phyloP scores from a whole-genome alignment of 2,329 filamentous ascomycete genomes.

The Sporothrix pallida region DNA sequence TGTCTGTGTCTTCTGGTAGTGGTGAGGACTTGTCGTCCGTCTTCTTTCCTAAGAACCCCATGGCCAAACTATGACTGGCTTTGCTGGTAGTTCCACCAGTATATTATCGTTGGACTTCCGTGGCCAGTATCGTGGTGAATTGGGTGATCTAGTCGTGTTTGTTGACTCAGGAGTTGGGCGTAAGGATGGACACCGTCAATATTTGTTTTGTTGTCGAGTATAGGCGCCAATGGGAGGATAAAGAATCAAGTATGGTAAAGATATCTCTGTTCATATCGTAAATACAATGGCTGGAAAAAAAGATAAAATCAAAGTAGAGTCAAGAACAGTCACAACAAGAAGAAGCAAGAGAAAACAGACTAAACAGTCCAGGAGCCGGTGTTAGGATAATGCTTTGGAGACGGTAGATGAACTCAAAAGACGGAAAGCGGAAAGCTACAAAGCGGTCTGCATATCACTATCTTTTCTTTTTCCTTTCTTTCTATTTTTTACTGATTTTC shows the following conservation, averaged over 20 bases:
- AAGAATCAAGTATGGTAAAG: background rate
- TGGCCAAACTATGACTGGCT: background rate
- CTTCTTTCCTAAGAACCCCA: constrained; percentile 5
- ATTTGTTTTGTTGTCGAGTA: no score
- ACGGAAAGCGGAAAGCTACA: background rate
- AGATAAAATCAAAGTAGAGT: background rate
- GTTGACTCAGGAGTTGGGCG: no score
- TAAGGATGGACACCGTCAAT: no score
- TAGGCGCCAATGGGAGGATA: background rate
- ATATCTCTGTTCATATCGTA: background rate
- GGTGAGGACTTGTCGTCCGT: background rate
- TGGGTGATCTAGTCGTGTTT: background rate
- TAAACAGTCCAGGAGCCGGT: background rate
- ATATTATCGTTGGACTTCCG: background rate
- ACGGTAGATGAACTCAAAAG: background rate
- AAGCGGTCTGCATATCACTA: background rate
- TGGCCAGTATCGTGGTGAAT: background rate
- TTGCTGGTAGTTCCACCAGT: background rate
- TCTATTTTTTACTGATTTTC: background rate
- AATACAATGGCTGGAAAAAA: background rate
- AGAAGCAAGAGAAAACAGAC: background rate
- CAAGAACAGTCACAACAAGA: background rate
- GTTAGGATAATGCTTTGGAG: background rate
- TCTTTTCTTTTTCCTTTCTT: background rate
- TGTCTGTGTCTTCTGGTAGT: background rate